These are phyloP conservation scores for Hemileccinum rubropunctum DNA, from an alignment of 768 basidiomycete genomes.

Conservation along the genomic window DNA sequence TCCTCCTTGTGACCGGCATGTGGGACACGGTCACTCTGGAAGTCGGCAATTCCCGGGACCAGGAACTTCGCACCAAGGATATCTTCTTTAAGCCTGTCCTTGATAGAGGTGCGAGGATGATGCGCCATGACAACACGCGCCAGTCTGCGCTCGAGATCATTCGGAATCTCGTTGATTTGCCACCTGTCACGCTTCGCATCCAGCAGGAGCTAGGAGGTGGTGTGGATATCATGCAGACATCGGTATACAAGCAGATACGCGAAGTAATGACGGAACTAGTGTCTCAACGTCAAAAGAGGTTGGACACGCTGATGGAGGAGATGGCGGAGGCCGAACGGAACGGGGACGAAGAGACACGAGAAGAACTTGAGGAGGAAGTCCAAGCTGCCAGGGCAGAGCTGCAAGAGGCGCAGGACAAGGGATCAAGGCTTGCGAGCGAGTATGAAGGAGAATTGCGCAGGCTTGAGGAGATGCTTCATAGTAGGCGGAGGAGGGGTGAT, in stretches of 20 bases:
- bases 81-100: slow-evolving; percentile 51
- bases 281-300: slow-evolving; percentile 41
- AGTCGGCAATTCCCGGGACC: slow-evolving; percentile 37
- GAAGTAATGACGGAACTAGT: slow-evolving; percentile 47
- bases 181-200: slow-evolving; percentile 43
- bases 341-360: slow-evolving; percentile 43
- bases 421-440: slow-evolving; percentile 21
- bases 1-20: slow-evolving; percentile 52
- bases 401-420: slow-evolving; percentile 22
- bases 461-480: slow-evolving; percentile 24
- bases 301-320: slow-evolving; percentile 43
- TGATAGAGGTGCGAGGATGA: slow-evolving; percentile 42
- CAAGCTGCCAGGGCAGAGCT: slow-evolving; percentile 22
- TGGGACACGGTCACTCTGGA: slow-evolving; percentile 41
- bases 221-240: slow-evolving; percentile 47
- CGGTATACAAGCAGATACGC: slow-evolving; percentile 51
- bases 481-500: slow-evolving; percentile 10
- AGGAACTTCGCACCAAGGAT: slow-evolving; percentile 39
- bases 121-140: slow-evolving; percentile 42
- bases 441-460: slow-evolving; percentile 26
- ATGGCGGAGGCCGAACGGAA: slow-evolving; percentile 42
- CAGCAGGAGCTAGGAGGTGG: slow-evolving; percentile 51
- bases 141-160: slow-evolving; percentile 47
- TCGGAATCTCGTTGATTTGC: slow-evolving; percentile 35
- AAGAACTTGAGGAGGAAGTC: slow-evolving; percentile 42